These are phyloP conservation scores for Melampsora abietis-canadensis DNA, from an alignment of 1,284 basidiomycete species.

Conservation along the genomic window DNA sequence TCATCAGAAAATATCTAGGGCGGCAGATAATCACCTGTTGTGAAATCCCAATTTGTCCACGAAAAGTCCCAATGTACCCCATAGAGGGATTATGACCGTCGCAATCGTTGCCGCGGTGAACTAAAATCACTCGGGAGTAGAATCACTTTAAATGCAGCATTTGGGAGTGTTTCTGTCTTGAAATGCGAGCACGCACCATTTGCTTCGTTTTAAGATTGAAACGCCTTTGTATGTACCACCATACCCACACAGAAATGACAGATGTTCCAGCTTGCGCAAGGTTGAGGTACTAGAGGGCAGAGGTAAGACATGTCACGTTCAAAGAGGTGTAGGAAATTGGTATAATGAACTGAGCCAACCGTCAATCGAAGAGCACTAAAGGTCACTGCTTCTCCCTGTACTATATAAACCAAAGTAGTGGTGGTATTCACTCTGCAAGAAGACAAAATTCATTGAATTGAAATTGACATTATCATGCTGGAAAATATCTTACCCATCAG, in stretches of 20 bases:
- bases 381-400: slow-evolving; percentile 25
- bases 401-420: slow-evolving; percentile 35
- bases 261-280: slow-evolving; percentile 38
- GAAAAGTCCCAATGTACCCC: slow-evolving; percentile 35
- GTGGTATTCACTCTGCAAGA: slow-evolving; percentile 32
- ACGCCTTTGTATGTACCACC: slow-evolving; percentile 41
- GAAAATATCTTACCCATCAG: slow-evolving; percentile 32
- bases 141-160: background rate
- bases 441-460: background rate
- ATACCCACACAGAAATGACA: slow-evolving; percentile 27
- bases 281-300: slow-evolving; percentile 21
- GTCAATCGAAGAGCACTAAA: slow-evolving; percentile 31
- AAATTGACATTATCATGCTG: background rate
- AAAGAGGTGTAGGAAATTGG: too few relatives aligned
- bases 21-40: slow-evolving; percentile 12
- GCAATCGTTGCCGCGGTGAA: slow-evolving; percentile 30
- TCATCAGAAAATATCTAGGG: background rate
- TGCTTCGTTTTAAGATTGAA: slow-evolving; percentile 27
- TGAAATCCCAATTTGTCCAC: slow-evolving; percentile 25
- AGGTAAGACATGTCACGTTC: background rate
- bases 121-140: background rate
- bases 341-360: background rate
- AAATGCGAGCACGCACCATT: slow-evolving; percentile 14
- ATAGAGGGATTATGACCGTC: slow-evolving; percentile 40
- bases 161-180: background rate